Percentiles rank a stretch among this genome's conserved stretches.
phyloP scores from a whole-genome alignment of 2,329 filamentous ascomycete genomes.

The Xylaria sp. region DNA sequence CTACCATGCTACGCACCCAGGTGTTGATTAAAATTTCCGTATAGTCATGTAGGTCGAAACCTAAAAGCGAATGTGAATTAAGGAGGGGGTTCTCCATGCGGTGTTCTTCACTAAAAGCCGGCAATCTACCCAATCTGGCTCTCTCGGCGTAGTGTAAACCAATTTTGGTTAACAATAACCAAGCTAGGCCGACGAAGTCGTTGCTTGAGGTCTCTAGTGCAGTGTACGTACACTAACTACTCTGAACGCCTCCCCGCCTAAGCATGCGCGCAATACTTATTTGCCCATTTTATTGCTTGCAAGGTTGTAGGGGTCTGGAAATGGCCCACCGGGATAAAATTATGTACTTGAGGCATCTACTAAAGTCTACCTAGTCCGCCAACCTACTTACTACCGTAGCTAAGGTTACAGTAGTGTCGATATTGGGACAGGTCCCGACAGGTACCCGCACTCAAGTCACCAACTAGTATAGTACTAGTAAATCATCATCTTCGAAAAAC shows the following conservation, averaged over 20 bases:
- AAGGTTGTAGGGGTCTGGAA: conserved; percentile 26
- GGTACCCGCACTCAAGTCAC: conserved; percentile 27
- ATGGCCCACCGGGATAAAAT: background rate
- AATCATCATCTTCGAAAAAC: conserved; percentile 15
- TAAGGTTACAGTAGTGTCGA: background rate
- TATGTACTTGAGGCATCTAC: background rate
- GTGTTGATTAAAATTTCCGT: background rate
- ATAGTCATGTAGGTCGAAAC: background rate
- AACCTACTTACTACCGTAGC: background rate
- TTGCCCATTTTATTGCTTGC: conserved; percentile 23
- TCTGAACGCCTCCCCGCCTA: conserved; percentile 23
- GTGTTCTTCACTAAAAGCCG: background rate
- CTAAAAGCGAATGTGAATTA: background rate
- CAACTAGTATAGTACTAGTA: background rate
- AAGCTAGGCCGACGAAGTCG: conserved; percentile 12
- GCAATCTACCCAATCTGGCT: background rate
- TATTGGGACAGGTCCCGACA: conserved; percentile 26
- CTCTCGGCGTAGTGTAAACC: background rate
- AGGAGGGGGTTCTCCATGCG: background rate
- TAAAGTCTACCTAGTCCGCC: background rate
- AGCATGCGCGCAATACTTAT: conserved; percentile 20
- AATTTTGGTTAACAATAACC: conserved; percentile 5
- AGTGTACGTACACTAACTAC: background rate
- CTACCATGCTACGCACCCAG: background rate
- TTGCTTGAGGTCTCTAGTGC: background rate